These are phyloP conservation scores for Amniculicola lignicola DNA, from an alignment of 495 filamentous ascomycete genomes.

Conservation along the genomic window DNA sequence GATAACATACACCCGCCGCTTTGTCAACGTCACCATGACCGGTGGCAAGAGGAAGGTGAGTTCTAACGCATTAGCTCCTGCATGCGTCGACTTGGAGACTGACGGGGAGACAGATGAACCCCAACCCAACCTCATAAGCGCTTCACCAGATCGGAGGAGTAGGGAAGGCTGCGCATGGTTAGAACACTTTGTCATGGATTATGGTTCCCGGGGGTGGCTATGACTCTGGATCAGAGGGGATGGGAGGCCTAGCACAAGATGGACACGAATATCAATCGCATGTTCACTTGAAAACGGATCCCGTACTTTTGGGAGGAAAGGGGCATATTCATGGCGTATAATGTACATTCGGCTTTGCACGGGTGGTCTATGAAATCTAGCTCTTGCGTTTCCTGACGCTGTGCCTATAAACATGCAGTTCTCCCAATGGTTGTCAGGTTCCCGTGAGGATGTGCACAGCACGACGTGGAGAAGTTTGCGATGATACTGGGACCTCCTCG, in stretches of 20 bases:
- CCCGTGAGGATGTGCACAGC: too few species aligned
- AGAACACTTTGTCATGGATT: slow-evolving; percentile 24
- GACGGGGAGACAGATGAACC: slow-evolving; percentile 53
- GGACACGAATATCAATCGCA: slow-evolving; percentile 17
- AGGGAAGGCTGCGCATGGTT: slow-evolving; percentile 3
- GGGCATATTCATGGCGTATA: slow-evolving; percentile 36
- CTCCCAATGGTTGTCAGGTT: too few species aligned
- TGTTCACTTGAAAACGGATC: slow-evolving; percentile 18
- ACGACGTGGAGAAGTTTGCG: too few species aligned
- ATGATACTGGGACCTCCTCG: too few species aligned
- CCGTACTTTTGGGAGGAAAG: slow-evolving; percentile 32
- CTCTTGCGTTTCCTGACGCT: slow-evolving; percentile 11
- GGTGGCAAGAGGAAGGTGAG: slow-evolving; percentile 98
- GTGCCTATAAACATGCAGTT: too few species aligned
- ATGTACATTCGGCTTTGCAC: slow-evolving; percentile 33
- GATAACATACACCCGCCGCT: slow-evolving; percentile 92
- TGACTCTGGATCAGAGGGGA: slow-evolving; percentile 35
- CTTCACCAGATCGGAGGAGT: background rate
- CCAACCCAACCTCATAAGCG: slow-evolving; percentile 51
- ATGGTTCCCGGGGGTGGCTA: slow-evolving; percentile 27
- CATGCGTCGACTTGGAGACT: too few species aligned
- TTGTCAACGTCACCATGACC: slow-evolving; percentile 98
- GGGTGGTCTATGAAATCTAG: slow-evolving; percentile 12
- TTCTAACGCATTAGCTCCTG: too few species aligned
- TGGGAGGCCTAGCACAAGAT: slow-evolving; percentile 11